Base-by-base conservation (phyloP, 345 rosid species). In the Lumnitzera littorea region DNA sequence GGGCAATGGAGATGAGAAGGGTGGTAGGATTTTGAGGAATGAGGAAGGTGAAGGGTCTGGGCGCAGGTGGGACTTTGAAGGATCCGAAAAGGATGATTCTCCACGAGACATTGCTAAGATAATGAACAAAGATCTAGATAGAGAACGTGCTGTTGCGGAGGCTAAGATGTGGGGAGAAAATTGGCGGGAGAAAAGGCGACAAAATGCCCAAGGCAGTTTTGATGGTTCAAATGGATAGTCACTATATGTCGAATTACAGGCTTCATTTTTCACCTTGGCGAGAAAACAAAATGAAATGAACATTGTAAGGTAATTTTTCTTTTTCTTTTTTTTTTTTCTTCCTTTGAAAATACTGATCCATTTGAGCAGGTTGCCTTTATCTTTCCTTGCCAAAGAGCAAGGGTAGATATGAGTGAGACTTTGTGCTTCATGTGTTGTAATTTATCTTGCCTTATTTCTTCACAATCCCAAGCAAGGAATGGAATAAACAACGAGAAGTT, bases 81-180 rank as follows among this genome's bases (percentile, higher is more conserved):
- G 91, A 48, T 88, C 86, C 0, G 99, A 92, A 70, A 92, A 87
- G 65, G 98, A 94, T 1, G 98, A 92, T 54, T 90, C 97, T 0
- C 99, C 95, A 0, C 80, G 73, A 74, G 99, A 90, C 73, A 83
- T 82, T 5, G 81, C 74, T 2, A 78, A 87, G 74, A 80, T 83
- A 46, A 58, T 80, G 66, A 85, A 82, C 78, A 55, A 91, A 61
- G 96, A 87, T 65, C 74, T 84, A 51, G 89, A 92, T 24, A 85
- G 99, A 56, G 96, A 94, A 68, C 78, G 88, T 15, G 96, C 95
- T 12, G 97, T 95, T 58, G 99, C 97, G 0, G 99, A 95, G 70
- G 97, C 99, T 47, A 95, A 88, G 74, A 86, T 81, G 92, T 95
- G 97, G 99, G 99, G 96, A 5, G 97, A 89, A 72, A 94, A 89